Percentiles rank a stretch among this genome's conserved stretches.
Evolutionary conservation across 1,284 basidiomycete species (phyloP).

Genomic region (Apiotrichum mycotoxinovorans): DNA sequence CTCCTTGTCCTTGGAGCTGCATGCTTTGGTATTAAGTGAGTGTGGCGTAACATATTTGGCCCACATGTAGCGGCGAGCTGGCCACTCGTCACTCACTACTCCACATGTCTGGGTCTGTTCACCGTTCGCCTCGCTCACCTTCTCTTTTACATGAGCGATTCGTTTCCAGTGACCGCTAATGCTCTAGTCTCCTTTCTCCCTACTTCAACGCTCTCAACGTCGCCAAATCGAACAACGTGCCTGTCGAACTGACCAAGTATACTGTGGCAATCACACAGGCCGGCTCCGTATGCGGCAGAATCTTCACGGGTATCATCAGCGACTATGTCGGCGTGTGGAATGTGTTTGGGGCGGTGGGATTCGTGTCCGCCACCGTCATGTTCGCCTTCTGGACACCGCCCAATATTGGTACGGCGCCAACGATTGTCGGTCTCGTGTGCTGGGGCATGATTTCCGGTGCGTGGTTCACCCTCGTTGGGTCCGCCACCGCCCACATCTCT

Average conservation of each 20-base stretch:
- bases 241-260: background rate
- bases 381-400: conserved; percentile 24
- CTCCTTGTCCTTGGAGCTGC: conserved; percentile 15
- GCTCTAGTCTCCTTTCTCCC: conserved; percentile 16
- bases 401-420: conserved; percentile 21
- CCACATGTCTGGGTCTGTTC: too few relatives aligned
- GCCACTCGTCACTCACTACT: background rate
- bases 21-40: conserved; percentile 14
- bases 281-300: conserved; percentile 11
- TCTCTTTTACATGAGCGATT: too few relatives aligned
- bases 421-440: conserved; percentile 38
- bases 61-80: too few relatives aligned
- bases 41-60: background rate
- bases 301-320: conserved; percentile 10
- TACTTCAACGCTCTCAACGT: conserved; percentile 14
- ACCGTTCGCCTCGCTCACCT: too few relatives aligned
- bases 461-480: conserved; percentile 38
- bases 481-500: conserved; percentile 37
- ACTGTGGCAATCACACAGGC: conserved; percentile 12
- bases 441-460: conserved; percentile 39
- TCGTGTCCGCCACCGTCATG: conserved; percentile 16
- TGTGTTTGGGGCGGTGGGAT: conserved; percentile 12
- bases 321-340: conserved; percentile 18
- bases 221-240: conserved; percentile 8
- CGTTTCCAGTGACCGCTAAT: too few relatives aligned